Base-by-base conservation (phyloP, 805 yeast genomes). In the Helenozyma baotianmanensis region DNA sequence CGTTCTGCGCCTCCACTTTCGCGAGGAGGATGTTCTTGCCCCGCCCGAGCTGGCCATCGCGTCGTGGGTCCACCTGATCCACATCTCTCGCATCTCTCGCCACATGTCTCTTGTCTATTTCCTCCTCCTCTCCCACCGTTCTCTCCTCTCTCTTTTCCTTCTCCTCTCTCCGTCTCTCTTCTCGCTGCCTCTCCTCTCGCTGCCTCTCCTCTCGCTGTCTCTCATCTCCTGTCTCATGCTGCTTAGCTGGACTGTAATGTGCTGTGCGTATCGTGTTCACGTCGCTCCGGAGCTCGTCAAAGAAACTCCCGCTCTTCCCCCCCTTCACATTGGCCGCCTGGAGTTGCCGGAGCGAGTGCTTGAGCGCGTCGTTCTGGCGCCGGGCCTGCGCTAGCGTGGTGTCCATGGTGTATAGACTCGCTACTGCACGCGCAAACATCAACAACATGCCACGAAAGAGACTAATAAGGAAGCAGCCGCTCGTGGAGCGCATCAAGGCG, bases 401-500 rank as follows among this genome's bases (percentile, higher is more conserved):
- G 18, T 30, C 32, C 31, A 31, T 35, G 23, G 25, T 31, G 26
- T n/a, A 36, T 17, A 30, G 27, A 34, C 16, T 24, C 23, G 17
- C 9, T 16, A 22, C n/a, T 19, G n/a, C 25, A n/a, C n/a, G n/a
- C n/a, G n/a, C n/a, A n/a, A n/a, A 26, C 19, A 12, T 14, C 21
- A 12, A 26, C 7, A 21, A 17, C 14, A 45, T 43, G 48, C 35
- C 35, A 14, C 28, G 42, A 6, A 40, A 34, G 22, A 43, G 45
- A 31, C 34, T 44, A 22, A 25, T 60, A 16, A 41, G 65, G 33
- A 52, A 47, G 28, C 63, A 51, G 34, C 55, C 60, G 31, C 38
- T 62, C n/a, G 31, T 50, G 21, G 48, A 57, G 22, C 54, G 52
- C 33, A 47, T 65, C 31, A 52, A 42, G 18, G 43, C 55, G 13